Evolutionary conservation across 129 eudicot species (phyloP).

Genomic region (Escallonia rubra): DNA sequence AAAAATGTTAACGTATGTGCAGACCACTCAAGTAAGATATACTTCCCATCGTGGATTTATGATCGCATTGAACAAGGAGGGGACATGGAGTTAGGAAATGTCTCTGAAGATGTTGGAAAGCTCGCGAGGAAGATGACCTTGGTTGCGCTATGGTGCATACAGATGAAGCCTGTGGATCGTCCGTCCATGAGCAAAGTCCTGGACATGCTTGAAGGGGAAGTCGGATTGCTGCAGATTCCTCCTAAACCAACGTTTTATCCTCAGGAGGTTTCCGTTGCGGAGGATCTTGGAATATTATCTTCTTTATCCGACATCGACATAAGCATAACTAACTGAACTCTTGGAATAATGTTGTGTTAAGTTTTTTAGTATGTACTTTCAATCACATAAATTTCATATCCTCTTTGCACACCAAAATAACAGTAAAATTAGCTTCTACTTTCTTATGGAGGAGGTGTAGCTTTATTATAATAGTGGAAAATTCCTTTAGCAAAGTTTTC

Average conservation of each 20-base stretch:
- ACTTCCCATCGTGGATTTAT: constrained; percentile 11
- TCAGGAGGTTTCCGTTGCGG: too few relatives aligned
- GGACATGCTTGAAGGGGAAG: constrained; percentile 39
- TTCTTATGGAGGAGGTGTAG: too few relatives aligned
- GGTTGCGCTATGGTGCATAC: constrained; percentile 44
- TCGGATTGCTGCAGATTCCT: constrained; percentile 14
- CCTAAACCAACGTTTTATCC: constrained; percentile 11
- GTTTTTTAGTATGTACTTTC: too few relatives aligned
- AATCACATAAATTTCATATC: too few relatives aligned
- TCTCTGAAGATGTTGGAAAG: constrained; percentile 7
- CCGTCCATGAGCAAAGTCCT: constrained; percentile 28
- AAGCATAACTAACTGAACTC: too few relatives aligned
- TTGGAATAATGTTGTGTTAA: too few relatives aligned
- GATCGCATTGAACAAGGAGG: constrained; percentile 12
- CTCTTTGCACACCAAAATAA: too few relatives aligned
- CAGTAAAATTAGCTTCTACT: too few relatives aligned
- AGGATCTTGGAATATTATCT: too few relatives aligned
- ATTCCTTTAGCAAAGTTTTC: too few relatives aligned
- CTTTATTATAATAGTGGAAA: too few relatives aligned
- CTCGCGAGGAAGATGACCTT: constrained; percentile 24
- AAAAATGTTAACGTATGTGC: not conserved
- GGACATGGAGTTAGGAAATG: constrained; percentile 10
- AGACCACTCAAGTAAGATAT: constrained; percentile 1
- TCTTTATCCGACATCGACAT: too few relatives aligned
- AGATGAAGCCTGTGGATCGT: constrained; percentile 28